Evolutionary conservation across 2,329 filamentous ascomycete genomes (phyloP), one percentile per base, ranked within the genome.

Genomic region (Berkeleyomyces basicola): DNA sequence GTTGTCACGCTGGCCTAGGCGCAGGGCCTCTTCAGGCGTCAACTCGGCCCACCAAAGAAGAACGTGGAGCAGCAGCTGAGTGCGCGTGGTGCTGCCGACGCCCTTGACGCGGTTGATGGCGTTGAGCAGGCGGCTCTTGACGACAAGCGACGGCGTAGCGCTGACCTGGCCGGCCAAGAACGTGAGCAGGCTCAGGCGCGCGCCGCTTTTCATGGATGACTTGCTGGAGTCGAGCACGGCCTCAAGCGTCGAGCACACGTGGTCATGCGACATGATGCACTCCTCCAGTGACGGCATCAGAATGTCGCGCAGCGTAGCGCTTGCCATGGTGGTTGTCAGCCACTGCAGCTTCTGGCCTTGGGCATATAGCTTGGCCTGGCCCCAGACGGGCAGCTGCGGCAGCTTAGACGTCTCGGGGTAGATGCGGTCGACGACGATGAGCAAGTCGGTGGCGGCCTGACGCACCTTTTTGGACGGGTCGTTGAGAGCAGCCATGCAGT

Each of bases 221-320:
- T 73, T 77, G 16, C 77, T 74, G 42, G 72, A 71, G 65, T 75
- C 73, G 59, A 76, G 71, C 9, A 70, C 68, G 4, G 70, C 68
- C 55, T 74, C 74, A 4, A 96, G 71, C 2, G 85, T 79, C 23
- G 81, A 81, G 36, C 79, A 75, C 53, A 96, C 78, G 65, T 93
- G 85, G 37, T 80, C 81, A 3, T 82, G 76, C 70, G 97, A 90
- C 67, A 96, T 81, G 3, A 92, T 79, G 69, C 86, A 95, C 72
- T 96, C 93, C 72, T 96, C 91, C 7, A 96, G 74, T 1, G 80
- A 82, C 0, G 88, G 88, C 23, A 89, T 72, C n/a, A 96, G 73
- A 44, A 87, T 78, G 23, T 82, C 77, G 23, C 82, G 78, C 0
- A 93, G 70, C 23, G 95, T 73, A 64, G 82, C 84, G 51, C 79